A percentile compares a stretch with the other conserved stretches of the same genome.
Evolutionary conservation across 768 basidiomycete species (phyloP).

Genomic region (Agrocybe praecox): DNA sequence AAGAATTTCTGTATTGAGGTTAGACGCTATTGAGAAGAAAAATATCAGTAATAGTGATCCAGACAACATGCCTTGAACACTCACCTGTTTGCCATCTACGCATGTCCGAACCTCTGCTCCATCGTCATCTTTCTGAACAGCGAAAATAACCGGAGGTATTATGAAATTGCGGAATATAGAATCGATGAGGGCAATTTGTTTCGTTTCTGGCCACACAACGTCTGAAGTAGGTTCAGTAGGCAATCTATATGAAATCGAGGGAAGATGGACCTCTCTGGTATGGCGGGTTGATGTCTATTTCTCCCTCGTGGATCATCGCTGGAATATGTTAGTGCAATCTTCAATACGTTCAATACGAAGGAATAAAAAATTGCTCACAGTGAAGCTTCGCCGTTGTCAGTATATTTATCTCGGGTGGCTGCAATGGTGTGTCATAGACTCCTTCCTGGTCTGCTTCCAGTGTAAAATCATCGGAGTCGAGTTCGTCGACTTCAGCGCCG

Average conservation of each 20-base stretch:
- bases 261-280: constrained; percentile 66
- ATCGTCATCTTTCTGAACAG: constrained; percentile 46
- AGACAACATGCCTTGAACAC: constrained; percentile 31
- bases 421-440: constrained; percentile 46
- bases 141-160: constrained; percentile 81
- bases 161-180: constrained; percentile 79
- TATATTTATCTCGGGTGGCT: constrained; percentile 39
- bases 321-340: background rate
- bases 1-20: constrained; percentile 82
- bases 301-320: constrained; percentile 71
- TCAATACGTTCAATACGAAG: background rate
- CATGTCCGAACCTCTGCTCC: constrained; percentile 61
- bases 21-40: constrained; percentile 49
- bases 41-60: background rate
- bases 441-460: constrained; percentile 32
- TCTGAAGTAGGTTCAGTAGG: constrained; percentile 40
- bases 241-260: constrained; percentile 2
- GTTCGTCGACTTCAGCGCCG: constrained; percentile 48
- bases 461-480: constrained; percentile 47
- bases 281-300: constrained; percentile 68
- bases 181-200: constrained; percentile 74
- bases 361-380: constrained; percentile 32
- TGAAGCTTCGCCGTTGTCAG: constrained; percentile 50
- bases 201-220: constrained; percentile 73
- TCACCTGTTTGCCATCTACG: constrained; percentile 84